phyloP scores from a whole-genome alignment of 1,284 basidiomycete species.

The Marasmius oreades region DNA sequence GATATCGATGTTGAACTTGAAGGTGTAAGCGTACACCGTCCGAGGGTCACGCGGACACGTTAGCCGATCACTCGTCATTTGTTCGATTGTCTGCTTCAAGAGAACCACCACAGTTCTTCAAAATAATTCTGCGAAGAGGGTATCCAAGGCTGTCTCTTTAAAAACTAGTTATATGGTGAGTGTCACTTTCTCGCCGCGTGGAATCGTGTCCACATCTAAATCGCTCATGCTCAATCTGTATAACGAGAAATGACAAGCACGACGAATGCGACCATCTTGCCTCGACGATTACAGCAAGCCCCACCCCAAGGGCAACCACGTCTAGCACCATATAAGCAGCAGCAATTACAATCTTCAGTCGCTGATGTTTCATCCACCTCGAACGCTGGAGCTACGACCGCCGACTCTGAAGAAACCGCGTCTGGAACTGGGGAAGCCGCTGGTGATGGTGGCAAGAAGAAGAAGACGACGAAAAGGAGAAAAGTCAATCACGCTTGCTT shows the following conservation, averaged over 20 bases:
- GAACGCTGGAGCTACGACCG: background rate
- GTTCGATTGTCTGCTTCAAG: too few relatives aligned
- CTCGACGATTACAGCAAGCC: background rate
- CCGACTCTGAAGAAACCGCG: background rate
- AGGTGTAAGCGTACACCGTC: too few relatives aligned
- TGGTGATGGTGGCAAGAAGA: slow-evolving; percentile 40
- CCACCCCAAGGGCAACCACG: background rate
- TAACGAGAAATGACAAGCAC: background rate
- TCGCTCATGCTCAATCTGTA: too few relatives aligned
- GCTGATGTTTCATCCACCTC: background rate
- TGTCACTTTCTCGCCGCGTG: too few relatives aligned
- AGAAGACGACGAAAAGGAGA: slow-evolving; percentile 64
- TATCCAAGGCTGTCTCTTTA: too few relatives aligned
- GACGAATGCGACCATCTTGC: background rate
- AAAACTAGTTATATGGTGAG: too few relatives aligned
- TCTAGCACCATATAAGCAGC: background rate
- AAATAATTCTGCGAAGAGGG: too few relatives aligned
- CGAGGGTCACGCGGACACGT: too few relatives aligned
- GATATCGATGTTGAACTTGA: too few relatives aligned
- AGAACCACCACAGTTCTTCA: too few relatives aligned
- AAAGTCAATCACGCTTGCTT: slow-evolving; percentile 91
- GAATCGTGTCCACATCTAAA: too few relatives aligned
- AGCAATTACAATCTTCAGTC: background rate
- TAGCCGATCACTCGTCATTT: too few relatives aligned
- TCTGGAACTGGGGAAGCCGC: background rate